Base-by-base conservation (phyloP, 1,284 basidiomycete species). In the Trichosporon ovoides region DNA sequence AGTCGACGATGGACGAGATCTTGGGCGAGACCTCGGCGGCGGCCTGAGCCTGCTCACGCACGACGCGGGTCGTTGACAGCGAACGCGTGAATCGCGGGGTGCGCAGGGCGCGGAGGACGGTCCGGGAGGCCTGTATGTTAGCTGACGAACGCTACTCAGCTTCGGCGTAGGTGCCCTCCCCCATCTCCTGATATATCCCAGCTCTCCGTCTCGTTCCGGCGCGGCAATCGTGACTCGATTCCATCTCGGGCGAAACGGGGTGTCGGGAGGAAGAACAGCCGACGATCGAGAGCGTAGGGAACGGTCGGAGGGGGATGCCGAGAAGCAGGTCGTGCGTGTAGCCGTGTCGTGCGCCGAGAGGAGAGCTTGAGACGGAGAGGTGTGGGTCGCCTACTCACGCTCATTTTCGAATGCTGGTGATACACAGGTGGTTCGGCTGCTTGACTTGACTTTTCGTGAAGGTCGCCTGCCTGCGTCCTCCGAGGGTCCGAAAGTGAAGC, bases 1-100 rank as follows among this genome's bases (percentile, higher is more conserved):
- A 87, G 76, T 98, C 91, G 24, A 98, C 96, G 68, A 99, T 88
- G 58, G 84, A 84, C 57, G 80, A 81, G 66, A 99, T 84, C 73
- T 85, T 87, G 22, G 91, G 69, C 37, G 70, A 71, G 16, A 69
- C 61, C 20, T 65, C 55, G 2, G 68, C 51, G 46, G 58, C 57
- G 58, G 59, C 53, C n/a, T n/a, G n/a, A 24, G 61, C 57, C 18
- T 63, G 43, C n/a, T 66, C 59, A 18, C 61, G 61, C 20, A 59
- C 52, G n/a, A 60, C 46, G 36, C 67, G 61, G 24, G 68, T 64
- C 13, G 66, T 60, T 14, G 71, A 65, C 58, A 73, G 64, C 18
- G 54, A 20, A 46, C 61, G 60, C 56, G 53, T 51, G 31, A 56
- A 37, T 49, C 63, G 63, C 55, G 57, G 57, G 7, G 63, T 60